phyloP scores from a whole-genome alignment of 1,284 basidiomycete genomes.

The Ganoderma sinense region DNA sequence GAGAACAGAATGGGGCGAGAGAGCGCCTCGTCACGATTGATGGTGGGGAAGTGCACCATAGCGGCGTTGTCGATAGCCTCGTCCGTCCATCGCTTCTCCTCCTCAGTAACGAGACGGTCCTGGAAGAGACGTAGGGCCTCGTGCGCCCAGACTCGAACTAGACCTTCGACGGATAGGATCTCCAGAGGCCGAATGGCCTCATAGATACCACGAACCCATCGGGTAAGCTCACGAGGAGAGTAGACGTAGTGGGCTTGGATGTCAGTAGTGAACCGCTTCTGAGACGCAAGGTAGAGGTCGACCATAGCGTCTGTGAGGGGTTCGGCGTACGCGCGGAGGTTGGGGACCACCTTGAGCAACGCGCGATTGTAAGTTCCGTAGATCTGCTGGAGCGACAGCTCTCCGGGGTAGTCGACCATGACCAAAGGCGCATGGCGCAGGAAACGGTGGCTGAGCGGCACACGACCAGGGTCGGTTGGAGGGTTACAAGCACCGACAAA shows the following conservation, averaged over 20 bases:
- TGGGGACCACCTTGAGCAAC: conserved; percentile 94
- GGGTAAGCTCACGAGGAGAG: conserved; percentile 97
- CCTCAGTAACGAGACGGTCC: conserved; percentile 93
- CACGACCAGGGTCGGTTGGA: conserved; percentile 99
- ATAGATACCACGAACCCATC: conserved; percentile 98
- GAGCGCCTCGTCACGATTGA: conserved; percentile 86
- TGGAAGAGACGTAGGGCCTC: conserved; percentile 98
- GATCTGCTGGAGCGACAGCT: conserved; percentile 97
- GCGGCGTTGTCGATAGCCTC: conserved; percentile 90
- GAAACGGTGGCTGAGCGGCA: conserved; percentile 97
- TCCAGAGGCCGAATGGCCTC: conserved; percentile 96
- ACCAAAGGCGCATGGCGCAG: conserved; percentile 97
- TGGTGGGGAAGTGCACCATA: conserved; percentile 90
- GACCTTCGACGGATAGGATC: conserved; percentile 89
- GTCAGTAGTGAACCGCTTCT: conserved; percentile 95
- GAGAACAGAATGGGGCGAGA: conserved; percentile 94
- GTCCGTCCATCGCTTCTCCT: conserved; percentile 95
- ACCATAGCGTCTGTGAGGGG: conserved; percentile 99
- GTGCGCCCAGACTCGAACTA: conserved; percentile 98
- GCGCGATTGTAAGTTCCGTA: conserved; percentile 99
- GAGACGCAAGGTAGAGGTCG: conserved; percentile 92
- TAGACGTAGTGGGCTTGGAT: conserved; percentile 99
- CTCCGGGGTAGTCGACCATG: conserved; percentile 99
- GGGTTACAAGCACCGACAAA: conserved; percentile 99
- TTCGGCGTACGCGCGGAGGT: conserved; percentile 91